A percentile compares a stretch with the other conserved stretches of the same genome.
phyloP scores from a whole-genome alignment of 495 filamentous ascomycete species.

The Xylaria flabelliformis region DNA sequence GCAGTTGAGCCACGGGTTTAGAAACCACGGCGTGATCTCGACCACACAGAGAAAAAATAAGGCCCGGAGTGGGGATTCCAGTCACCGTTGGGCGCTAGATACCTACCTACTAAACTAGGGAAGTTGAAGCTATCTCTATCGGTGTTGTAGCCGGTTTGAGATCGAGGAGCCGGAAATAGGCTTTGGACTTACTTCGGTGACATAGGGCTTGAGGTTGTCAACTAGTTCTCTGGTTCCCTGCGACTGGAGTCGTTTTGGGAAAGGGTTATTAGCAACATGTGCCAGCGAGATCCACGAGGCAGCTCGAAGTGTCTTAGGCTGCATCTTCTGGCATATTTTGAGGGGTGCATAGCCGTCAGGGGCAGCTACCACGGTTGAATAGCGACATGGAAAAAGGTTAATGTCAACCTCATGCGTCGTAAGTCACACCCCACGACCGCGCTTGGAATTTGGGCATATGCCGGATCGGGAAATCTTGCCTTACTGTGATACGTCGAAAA shows the following conservation, averaged over 20 bases:
- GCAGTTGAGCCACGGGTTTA: conserved; percentile 12
- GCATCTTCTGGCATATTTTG: background rate
- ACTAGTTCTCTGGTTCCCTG: conserved; percentile 6
- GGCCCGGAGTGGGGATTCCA: conserved; percentile 3
- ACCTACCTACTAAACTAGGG: conserved; percentile 16
- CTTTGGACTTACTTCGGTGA: conserved; percentile 5
- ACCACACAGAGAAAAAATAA: conserved; percentile 4
- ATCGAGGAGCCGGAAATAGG: background rate
- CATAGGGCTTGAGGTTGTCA: background rate
- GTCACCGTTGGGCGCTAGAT: background rate
- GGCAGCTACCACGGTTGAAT: background rate
- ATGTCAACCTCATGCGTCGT: conserved; percentile 18
- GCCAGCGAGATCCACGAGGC: conserved; percentile 10
- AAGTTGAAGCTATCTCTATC: background rate
- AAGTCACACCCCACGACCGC: background rate
- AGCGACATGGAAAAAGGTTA: background rate
- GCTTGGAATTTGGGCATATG: conserved; percentile 5
- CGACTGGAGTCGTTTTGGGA: background rate
- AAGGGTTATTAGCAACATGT: background rate
- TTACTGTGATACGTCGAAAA: background rate
- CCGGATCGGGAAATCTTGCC: conserved; percentile 12
- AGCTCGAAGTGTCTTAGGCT: background rate
- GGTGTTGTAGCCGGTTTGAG: conserved; percentile 5
- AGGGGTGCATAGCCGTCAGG: conserved; percentile 13
- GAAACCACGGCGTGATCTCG: conserved; percentile 16